phyloP scores from a whole-genome alignment of 2,329 filamentous ascomycete species.

The Graphilbum sp. region DNA sequence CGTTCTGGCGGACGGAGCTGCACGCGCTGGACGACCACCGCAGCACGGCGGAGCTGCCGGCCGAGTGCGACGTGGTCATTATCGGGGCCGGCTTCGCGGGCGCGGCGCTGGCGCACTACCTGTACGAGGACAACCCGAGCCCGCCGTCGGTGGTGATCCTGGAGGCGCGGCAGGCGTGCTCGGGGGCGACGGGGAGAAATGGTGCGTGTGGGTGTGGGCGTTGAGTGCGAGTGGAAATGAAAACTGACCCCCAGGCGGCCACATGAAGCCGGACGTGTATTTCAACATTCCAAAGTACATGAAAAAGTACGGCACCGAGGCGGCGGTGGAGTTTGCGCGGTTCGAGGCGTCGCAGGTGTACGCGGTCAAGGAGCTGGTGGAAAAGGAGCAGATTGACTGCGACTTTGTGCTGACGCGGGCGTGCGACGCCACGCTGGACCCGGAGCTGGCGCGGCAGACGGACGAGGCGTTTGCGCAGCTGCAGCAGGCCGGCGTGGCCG shows the following conservation, averaged over 20 bases:
- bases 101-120: slow-evolving; percentile 22
- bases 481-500: slow-evolving; percentile 12
- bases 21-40: slow-evolving; percentile 21
- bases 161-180: slow-evolving; percentile 16
- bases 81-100: slow-evolving; percentile 30
- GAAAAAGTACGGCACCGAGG: slow-evolving; percentile 11
- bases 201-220: slow-evolving; percentile 7
- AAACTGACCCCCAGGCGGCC: slow-evolving; percentile 6
- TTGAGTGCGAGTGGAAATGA: too few relatives aligned
- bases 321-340: slow-evolving; percentile 11
- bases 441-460: slow-evolving; percentile 8
- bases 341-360: slow-evolving; percentile 13
- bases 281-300: slow-evolving; percentile 9
- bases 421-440: slow-evolving; percentile 19
- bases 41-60: slow-evolving; percentile 18
- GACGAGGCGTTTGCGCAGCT: slow-evolving; percentile 15
- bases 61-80: slow-evolving; percentile 23
- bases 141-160: slow-evolving; percentile 13
- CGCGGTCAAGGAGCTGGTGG: slow-evolving; percentile 17
- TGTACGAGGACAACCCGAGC: slow-evolving; percentile 3
- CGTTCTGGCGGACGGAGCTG: slow-evolving; percentile 24
- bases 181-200: slow-evolving; percentile 18
- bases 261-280: slow-evolving; percentile 17
- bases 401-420: slow-evolving; percentile 23
- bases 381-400: slow-evolving; percentile 20